phyloP scores from a whole-genome alignment of 176 grass and related monocot genomes.

The Musa troglodytarum region DNA sequence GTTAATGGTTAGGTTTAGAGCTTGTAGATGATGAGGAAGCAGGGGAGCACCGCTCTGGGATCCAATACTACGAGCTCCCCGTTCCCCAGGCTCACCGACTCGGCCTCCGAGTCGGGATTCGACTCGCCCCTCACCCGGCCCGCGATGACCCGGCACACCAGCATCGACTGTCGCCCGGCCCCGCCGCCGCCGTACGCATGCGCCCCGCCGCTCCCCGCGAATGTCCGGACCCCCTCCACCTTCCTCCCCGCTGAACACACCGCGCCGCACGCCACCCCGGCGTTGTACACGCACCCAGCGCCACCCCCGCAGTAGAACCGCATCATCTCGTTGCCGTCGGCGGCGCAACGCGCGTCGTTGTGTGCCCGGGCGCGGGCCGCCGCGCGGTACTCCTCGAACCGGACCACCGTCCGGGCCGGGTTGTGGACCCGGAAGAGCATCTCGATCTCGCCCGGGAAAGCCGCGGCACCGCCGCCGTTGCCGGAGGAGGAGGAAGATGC shows the following conservation, averaged over 20 bases:
- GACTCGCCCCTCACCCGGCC: slow-evolving; percentile 37
- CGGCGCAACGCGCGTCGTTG: slow-evolving; percentile 40
- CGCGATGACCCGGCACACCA: slow-evolving; percentile 82
- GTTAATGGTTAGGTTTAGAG: slow-evolving; percentile 27
- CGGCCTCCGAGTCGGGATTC: slow-evolving; percentile 27
- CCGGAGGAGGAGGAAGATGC: slow-evolving; percentile 6
- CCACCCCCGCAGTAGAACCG: slow-evolving; percentile 39
- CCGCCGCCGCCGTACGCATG: slow-evolving; percentile 43
- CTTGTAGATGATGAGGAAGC: slow-evolving; percentile 89
- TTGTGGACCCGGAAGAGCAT: slow-evolving; percentile 94
- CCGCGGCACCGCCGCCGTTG: background rate
- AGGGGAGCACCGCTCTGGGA: slow-evolving; percentile 71
- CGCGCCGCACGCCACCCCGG: slow-evolving; percentile 15
- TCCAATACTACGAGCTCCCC: slow-evolving; percentile 77
- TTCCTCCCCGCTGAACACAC: slow-evolving; percentile 4
- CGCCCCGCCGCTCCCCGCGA: slow-evolving; percentile 75
- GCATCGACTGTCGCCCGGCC: slow-evolving; percentile 55
- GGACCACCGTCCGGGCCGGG: slow-evolving; percentile 51
- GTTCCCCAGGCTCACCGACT: slow-evolving; percentile 53
- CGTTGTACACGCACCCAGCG: slow-evolving; percentile 2
- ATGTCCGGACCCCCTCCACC: slow-evolving; percentile 41
- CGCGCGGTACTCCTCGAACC: slow-evolving; percentile 82
- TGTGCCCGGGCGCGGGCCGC: slow-evolving; percentile 41
- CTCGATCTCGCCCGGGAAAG: slow-evolving; percentile 66
- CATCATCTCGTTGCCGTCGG: slow-evolving; percentile 96